Base-by-base conservation (phyloP, 1,284 basidiomycete species). In the Heterobasidion parviporum region DNA sequence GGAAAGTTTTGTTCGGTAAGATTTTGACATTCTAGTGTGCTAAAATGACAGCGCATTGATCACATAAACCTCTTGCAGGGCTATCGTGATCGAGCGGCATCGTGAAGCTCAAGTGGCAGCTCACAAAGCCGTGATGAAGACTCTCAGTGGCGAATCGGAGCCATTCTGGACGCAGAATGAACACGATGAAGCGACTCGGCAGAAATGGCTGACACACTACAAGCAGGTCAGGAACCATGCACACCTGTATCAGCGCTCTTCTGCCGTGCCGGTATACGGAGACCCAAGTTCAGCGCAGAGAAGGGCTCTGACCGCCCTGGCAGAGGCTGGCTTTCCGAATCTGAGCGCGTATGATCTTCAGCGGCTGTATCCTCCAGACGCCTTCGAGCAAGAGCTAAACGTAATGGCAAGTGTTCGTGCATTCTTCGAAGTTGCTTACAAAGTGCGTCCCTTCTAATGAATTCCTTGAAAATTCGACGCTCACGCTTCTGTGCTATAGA, bases 321-420 rank as follows among this genome's bases (percentile, higher is more conserved):
- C 71, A 0, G 60, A 59, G 35, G 55, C 73, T 1, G 75, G 77
- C 1, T 71, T 67, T 46, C 26, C 53, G 1, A 67, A 67, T 8
- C 45, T 72, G 38, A 65, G 56, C 12, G 63, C 58, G 14, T 71
- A 68, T 1, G 73, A 78, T 54, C 63, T 82, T 0, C 67, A 63
- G 10, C 72, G 70, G 59, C 66, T 81, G 10, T 65, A 64, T 26
- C 63, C 67, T 0, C 59, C 68, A 0, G 78, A 79, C 57, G 61
- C 68, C 55, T 78, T 70, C 57, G 75, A 78, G 61, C 67, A 72
- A 5, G 78, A 79, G 59, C 61, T 82, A 15, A 59, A 70, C 32
- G 67, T 78, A 33, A 77, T 79, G 74, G 75, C 78, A 2, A 76
- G 78, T 55, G 75, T 78, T 1, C 65, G 76, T 6, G 79, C 74